phyloP scores from a whole-genome alignment of 1,284 basidiomycete genomes.

The Cryptococcus amylolentus region DNA sequence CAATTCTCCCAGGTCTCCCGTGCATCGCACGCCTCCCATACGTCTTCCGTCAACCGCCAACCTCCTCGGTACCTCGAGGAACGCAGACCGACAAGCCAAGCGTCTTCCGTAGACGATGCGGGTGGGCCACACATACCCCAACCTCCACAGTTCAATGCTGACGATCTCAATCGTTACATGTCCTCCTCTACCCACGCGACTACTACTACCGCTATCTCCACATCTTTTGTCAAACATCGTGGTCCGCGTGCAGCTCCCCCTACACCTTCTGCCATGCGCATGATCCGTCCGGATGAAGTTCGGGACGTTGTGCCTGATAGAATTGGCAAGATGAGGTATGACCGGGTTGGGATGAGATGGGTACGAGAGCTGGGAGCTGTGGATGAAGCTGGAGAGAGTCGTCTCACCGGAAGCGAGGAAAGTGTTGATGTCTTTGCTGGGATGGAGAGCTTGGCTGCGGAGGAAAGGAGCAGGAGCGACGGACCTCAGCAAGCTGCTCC shows the following conservation, averaged over 20 bases:
- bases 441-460: constrained; percentile 64
- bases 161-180: constrained; percentile 79
- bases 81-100: constrained; percentile 16
- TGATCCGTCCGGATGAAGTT: constrained; percentile 73
- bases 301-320: constrained; percentile 60
- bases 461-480: background rate
- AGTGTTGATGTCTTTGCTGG: constrained; percentile 83
- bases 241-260: constrained; percentile 55
- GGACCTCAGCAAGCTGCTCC: background rate
- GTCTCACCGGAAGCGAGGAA: constrained; percentile 51
- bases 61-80: constrained; percentile 11
- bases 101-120: constrained; percentile 5
- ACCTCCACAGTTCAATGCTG: constrained; percentile 34
- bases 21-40: background rate
- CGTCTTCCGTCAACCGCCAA: background rate
- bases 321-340: constrained; percentile 82
- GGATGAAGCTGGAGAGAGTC: constrained; percentile 38
- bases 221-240: constrained; percentile 77
- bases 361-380: constrained; percentile 58
- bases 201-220: constrained; percentile 67
- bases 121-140: constrained; percentile 2
- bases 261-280: constrained; percentile 36
- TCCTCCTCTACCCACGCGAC: constrained; percentile 57
- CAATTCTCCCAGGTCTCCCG: background rate
- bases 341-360: constrained; percentile 76